These are phyloP conservation scores for Colletotrichum navitas DNA, from an alignment of 2,329 filamentous ascomycete genomes.

Conservation along the genomic window DNA sequence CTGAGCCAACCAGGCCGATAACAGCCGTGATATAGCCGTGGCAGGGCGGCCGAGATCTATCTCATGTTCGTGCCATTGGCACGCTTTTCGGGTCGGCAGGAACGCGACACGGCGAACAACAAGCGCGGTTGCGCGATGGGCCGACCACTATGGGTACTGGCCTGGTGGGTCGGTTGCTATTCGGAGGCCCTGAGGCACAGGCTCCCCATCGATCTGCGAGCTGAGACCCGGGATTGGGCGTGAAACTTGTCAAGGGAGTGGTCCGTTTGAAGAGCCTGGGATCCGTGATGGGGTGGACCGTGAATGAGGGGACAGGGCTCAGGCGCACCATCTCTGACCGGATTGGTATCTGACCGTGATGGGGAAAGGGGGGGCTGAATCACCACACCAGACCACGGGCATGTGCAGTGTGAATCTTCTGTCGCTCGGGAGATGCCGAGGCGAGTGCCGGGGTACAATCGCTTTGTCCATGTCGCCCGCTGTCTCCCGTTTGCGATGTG, in stretches of 20 bases:
- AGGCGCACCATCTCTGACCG: constrained; percentile 49
- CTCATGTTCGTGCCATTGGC: constrained; percentile 26
- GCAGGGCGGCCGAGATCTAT: constrained; percentile 26
- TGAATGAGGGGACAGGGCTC: constrained; percentile 41
- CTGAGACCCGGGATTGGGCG: constrained; percentile 57
- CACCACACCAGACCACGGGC: constrained; percentile 30
- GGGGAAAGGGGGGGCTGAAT: constrained; percentile 24
- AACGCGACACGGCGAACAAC: constrained; percentile 12
- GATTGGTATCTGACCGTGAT: constrained; percentile 49
- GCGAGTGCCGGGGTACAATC: constrained; percentile 29
- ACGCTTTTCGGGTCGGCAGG: constrained; percentile 15
- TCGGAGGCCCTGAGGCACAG: constrained; percentile 47
- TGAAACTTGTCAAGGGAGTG: constrained; percentile 54
- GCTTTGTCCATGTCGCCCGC: constrained; percentile 20
- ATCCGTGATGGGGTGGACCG: constrained; percentile 41
- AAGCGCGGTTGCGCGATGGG: constrained; percentile 22
- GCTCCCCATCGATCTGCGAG: constrained; percentile 53
- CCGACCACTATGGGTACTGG: neutral
- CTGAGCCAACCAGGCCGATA: constrained; percentile 25
- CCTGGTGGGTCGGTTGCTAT: constrained; percentile 4
- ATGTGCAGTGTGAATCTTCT: constrained; percentile 38
- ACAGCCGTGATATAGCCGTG: constrained; percentile 31
- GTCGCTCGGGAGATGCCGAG: constrained; percentile 41
- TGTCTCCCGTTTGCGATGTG: constrained; percentile 18
- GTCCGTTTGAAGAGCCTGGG: constrained; percentile 42